A percentile compares a stretch with the other conserved stretches of the same genome.
Conservation (phyloP, 2,329 filamentous ascomycete species). For the Epichloe scottii region DNA sequence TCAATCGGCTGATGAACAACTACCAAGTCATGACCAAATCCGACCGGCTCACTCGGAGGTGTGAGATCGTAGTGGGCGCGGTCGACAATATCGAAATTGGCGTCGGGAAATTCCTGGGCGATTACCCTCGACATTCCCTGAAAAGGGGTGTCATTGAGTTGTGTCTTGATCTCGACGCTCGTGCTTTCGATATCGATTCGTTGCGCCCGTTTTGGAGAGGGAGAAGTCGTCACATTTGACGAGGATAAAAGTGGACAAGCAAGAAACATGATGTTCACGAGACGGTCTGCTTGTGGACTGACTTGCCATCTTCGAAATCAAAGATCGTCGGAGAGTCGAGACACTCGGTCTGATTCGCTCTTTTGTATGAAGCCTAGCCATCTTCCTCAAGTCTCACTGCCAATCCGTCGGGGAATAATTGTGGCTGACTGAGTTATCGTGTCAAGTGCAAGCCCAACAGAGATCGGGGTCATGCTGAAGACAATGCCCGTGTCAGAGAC, state of each 20-base stretch:
- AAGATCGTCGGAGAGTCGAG: too few relatives aligned
- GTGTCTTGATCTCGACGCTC: not conserved
- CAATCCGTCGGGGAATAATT: not conserved
- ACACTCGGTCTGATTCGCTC: not conserved
- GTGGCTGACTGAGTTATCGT: too few relatives aligned
- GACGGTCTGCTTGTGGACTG: not conserved
- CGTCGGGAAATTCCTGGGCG: not conserved
- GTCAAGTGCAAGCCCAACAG: too few relatives aligned
- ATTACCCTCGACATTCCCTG: not conserved
- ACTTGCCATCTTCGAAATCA: not conserved
- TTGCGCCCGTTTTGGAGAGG: not conserved
- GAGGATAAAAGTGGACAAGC: not conserved
- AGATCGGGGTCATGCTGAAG: too few relatives aligned
- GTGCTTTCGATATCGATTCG: not conserved
- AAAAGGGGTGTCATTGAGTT: not conserved
- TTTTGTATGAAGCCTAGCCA: not conserved
- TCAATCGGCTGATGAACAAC: slow-evolving; percentile 4
- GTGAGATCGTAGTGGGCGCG: slow-evolving; percentile 21
- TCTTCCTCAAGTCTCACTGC: not conserved
- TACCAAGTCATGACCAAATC: slow-evolving; percentile 11
- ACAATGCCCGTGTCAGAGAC: too few relatives aligned
- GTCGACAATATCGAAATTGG: slow-evolving; percentile 8
- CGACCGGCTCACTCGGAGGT: slow-evolving; percentile 20
- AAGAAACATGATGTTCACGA: not conserved
- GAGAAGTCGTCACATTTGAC: not conserved